These are phyloP conservation scores for Acmispon strigosus DNA, from an alignment of 306 rosid species.

Conservation along the genomic window DNA sequence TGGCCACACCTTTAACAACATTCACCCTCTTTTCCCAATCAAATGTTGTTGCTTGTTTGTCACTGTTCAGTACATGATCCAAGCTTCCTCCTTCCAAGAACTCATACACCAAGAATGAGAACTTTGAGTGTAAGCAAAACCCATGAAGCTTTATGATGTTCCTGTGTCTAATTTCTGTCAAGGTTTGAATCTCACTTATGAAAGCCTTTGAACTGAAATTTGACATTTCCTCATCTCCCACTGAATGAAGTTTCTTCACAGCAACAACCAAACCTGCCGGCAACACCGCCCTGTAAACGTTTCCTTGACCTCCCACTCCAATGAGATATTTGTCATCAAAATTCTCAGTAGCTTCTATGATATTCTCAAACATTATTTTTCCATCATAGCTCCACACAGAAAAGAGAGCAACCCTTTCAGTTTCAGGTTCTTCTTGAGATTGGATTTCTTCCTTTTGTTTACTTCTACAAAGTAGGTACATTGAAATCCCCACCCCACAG, in stretches of 20 bases:
- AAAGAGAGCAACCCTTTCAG: background rate
- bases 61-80: slow-evolving; percentile 13
- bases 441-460: background rate
- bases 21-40: slow-evolving; percentile 31
- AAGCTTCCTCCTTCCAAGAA: slow-evolving; percentile 34
- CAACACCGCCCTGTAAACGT: slow-evolving; percentile 21
- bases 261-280: slow-evolving; percentile 21
- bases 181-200: slow-evolving; percentile 20
- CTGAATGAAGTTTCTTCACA: slow-evolving; percentile 28
- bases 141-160: slow-evolving; percentile 31
- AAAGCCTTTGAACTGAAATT: slow-evolving; percentile 15
- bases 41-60: slow-evolving; percentile 13
- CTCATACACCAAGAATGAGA: slow-evolving; percentile 25
- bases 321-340: slow-evolving; percentile 26
- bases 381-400: slow-evolving; percentile 23
- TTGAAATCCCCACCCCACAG: slow-evolving; percentile 8
- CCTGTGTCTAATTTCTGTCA: slow-evolving; percentile 23
- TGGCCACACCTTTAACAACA: slow-evolving; percentile 32
- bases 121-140: slow-evolving; percentile 22
- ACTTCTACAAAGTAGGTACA: background rate
- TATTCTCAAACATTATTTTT: slow-evolving; percentile 23
- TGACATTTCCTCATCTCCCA: slow-evolving; percentile 11
- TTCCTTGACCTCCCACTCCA: slow-evolving; percentile 27
- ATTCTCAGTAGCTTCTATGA: slow-evolving; percentile 23
- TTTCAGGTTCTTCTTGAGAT: background rate